Percentiles rank a stretch among this genome's conserved stretches.
Conservation (phyloP, 768 basidiomycete species). For the Melanogaster broomeanus region DNA sequence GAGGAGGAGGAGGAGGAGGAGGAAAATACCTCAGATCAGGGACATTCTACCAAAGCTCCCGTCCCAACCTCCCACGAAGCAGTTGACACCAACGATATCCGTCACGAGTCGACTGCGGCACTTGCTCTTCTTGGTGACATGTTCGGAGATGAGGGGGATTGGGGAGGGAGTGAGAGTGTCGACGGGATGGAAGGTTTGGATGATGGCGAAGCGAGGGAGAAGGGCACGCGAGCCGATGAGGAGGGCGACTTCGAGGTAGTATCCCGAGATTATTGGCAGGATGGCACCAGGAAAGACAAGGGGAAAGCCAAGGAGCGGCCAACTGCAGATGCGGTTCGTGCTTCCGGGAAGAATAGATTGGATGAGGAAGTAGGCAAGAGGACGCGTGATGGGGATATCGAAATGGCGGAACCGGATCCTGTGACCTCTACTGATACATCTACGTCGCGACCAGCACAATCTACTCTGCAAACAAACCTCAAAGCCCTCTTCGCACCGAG, state of each 20-base stretch:
- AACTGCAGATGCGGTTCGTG: not conserved
- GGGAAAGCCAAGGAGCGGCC: slow-evolving; percentile 19
- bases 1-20: not conserved
- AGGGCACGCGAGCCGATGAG: slow-evolving; percentile 14
- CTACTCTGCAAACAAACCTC: slow-evolving; percentile 39
- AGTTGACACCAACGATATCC: slow-evolving; percentile 1
- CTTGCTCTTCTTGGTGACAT: slow-evolving; percentile 48
- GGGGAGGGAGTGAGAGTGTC: slow-evolving; percentile 61
- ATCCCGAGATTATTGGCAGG: not conserved
- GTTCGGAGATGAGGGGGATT: slow-evolving; percentile 55
- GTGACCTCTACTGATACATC: not conserved
- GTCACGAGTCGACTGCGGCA: slow-evolving; percentile 14
- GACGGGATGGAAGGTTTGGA: slow-evolving; percentile 49
- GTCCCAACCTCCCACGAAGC: no score
- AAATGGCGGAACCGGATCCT: slow-evolving; percentile 9
- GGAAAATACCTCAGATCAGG: no score
- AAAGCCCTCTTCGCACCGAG: slow-evolving; percentile 76
- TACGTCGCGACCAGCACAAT: not conserved
- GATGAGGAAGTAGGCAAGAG: slow-evolving; percentile 8
- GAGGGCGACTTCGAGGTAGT: slow-evolving; percentile 27
- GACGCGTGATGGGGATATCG: slow-evolving; percentile 5
- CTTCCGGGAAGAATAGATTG: not conserved
- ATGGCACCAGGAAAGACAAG: not conserved
- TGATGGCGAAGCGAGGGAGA: slow-evolving; percentile 15
- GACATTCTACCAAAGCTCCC: no score